phyloP scores from a whole-genome alignment of 805 yeast species.

The Lipomyces orientalis region DNA sequence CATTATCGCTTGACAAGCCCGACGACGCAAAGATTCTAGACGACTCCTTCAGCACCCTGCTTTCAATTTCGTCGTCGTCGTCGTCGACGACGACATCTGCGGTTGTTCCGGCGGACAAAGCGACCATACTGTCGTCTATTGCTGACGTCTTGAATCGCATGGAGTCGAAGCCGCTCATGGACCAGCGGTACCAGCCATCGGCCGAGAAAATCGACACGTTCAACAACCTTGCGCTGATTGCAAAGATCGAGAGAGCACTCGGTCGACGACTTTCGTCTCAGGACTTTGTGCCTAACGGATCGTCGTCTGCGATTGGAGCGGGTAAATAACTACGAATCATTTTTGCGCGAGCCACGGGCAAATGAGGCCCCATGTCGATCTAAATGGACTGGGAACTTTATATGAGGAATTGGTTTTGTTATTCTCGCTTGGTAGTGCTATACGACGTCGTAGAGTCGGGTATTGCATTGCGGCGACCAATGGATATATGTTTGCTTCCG shows the following conservation, averaged over 20 bases:
- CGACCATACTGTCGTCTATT: slow-evolving; percentile 8
- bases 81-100: not conserved
- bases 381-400: not conserved
- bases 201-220: slow-evolving; percentile 17
- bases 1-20: not conserved
- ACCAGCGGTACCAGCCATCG: slow-evolving; percentile 23
- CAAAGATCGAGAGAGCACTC: slow-evolving; percentile 23
- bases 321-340: not conserved
- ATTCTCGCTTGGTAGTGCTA: not conserved
- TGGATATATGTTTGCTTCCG: not conserved
- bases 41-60: slow-evolving; percentile 5
- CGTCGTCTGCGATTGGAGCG: not conserved
- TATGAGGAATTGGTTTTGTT: not conserved
- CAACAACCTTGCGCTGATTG: slow-evolving; percentile 20
- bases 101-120: not conserved
- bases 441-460: not conserved
- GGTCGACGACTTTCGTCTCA: slow-evolving; percentile 21
- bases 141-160: slow-evolving; percentile 15
- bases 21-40: not conserved
- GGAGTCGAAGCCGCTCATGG: slow-evolving; percentile 15
- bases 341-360: not conserved
- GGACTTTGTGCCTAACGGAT: slow-evolving; percentile 13
- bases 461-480: not conserved
- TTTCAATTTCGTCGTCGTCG: not conserved
- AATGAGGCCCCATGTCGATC: not conserved